These are phyloP conservation scores for Tetrahymena thermophila DNA, from an alignment of 73 alveolate species.

Conservation along the genomic window DNA sequence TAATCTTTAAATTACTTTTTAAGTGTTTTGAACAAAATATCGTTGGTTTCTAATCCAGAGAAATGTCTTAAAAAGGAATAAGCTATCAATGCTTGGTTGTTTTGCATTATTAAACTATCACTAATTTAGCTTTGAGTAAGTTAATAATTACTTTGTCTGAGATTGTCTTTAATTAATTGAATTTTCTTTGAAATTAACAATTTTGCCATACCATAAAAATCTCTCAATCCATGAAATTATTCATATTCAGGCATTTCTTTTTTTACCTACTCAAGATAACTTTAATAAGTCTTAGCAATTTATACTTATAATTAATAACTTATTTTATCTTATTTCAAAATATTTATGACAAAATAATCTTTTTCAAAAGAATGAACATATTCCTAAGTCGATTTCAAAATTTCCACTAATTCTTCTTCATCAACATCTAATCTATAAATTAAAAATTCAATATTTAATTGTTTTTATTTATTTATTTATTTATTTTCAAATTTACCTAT, in stretches of 20 bases:
- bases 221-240: neutral
- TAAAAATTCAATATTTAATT: neutral
- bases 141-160: neutral
- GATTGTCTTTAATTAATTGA: neutral
- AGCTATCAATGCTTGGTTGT: neutral
- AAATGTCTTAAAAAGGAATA: neutral
- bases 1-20: neutral
- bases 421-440: neutral
- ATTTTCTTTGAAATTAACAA: neutral
- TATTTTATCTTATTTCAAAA: neutral
- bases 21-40: neutral
- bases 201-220: neutral
- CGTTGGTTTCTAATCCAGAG: neutral
- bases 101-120: neutral
- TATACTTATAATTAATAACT: neutral
- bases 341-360: neutral
- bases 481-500: no score
- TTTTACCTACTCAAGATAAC: neutral
- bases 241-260: neutral
- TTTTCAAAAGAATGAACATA: neutral
- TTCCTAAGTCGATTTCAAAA: neutral
- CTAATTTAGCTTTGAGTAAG: neutral
- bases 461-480: no score
- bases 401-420: neutral
- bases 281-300: neutral